Evolutionary conservation across 345 rosid species (phyloP).

Genomic region (Camelina sativa): DNA sequence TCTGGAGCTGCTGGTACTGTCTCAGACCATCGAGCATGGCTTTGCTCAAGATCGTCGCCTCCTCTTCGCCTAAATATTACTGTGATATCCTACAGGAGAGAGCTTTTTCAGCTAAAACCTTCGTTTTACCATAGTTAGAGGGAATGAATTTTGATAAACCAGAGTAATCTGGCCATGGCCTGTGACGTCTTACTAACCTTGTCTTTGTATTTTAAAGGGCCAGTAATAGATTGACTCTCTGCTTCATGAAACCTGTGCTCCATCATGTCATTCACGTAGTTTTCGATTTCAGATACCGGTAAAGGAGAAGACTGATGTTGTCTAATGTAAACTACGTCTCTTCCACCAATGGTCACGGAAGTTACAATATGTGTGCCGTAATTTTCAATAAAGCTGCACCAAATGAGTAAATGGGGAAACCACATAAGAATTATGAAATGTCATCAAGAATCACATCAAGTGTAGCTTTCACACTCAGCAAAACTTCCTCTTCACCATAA

Average conservation of each 20-base stretch:
- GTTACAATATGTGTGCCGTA: conserved; percentile 90
- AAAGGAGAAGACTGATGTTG: conserved; percentile 92
- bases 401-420: conserved; percentile 20
- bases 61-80: conserved; percentile 98
- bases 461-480: conserved; percentile 7
- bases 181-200: conserved; percentile 62
- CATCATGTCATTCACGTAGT: conserved; percentile 75
- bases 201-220: conserved; percentile 86
- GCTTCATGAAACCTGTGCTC: conserved; percentile 73
- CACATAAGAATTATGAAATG: conserved; percentile 39
- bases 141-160: not conserved
- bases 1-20: conserved; percentile 84
- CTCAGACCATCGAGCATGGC: conserved; percentile 86
- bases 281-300: conserved; percentile 66
- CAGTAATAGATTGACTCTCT: conserved; percentile 62
- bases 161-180: conserved; percentile 18
- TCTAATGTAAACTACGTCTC: conserved; percentile 91
- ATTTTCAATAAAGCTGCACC: conserved; percentile 78
- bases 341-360: conserved; percentile 91
- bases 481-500: not conserved
- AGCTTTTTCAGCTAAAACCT: conserved; percentile 41
- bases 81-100: conserved; percentile 89
- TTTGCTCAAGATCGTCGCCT: conserved; percentile 98
- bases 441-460: conserved; percentile 24
- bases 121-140: not conserved